These are phyloP conservation scores for Yamadazyma atmosphaerica DNA, from an alignment of 1,139 yeast species.

Conservation along the genomic window DNA sequence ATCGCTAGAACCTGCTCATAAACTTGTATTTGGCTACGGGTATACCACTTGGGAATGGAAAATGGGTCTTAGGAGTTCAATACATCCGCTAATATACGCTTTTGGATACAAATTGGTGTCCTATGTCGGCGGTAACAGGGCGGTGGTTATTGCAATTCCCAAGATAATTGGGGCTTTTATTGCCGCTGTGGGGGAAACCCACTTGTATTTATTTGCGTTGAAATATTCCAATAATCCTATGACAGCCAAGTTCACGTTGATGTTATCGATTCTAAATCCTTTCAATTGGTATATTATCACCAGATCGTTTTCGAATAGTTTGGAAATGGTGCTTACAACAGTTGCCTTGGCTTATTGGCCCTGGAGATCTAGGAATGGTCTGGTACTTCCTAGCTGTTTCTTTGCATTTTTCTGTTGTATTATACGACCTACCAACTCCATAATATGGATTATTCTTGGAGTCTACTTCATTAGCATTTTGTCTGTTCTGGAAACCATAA, in stretches of 20 bases:
- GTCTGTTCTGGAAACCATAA: not conserved
- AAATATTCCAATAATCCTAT: slow-evolving; percentile 33
- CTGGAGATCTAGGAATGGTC: slow-evolving; percentile 36
- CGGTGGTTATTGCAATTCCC: slow-evolving; percentile 43
- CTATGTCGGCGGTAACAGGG: slow-evolving; percentile 6
- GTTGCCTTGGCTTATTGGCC: slow-evolving; percentile 79
- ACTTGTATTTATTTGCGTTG: slow-evolving; percentile 49
- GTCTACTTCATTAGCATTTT: slow-evolving; percentile 12
- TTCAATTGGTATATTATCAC: slow-evolving; percentile 83
- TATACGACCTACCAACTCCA: slow-evolving; percentile 79
- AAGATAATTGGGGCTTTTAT: slow-evolving; percentile 67
- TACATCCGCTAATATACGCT: slow-evolving; percentile 76
- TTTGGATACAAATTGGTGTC: slow-evolving; percentile 30
- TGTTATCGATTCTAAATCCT: slow-evolving; percentile 64
- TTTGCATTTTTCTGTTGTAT: slow-evolving; percentile 62
- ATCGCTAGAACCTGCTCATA: slow-evolving; percentile 88
- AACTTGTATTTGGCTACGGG: slow-evolving; percentile 74
- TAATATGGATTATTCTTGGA: slow-evolving; percentile 74
- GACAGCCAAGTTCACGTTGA: slow-evolving; percentile 47
- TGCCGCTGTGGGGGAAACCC: slow-evolving; percentile 73
- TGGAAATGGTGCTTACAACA: slow-evolving; percentile 74
- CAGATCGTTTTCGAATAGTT: slow-evolving; percentile 81
- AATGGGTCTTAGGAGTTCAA: slow-evolving; percentile 67
- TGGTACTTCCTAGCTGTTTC: slow-evolving; percentile 10
- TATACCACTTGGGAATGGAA: slow-evolving; percentile 95